Base-by-base conservation (phyloP, 345 rosid species). In the Salix arbutifolia region DNA sequence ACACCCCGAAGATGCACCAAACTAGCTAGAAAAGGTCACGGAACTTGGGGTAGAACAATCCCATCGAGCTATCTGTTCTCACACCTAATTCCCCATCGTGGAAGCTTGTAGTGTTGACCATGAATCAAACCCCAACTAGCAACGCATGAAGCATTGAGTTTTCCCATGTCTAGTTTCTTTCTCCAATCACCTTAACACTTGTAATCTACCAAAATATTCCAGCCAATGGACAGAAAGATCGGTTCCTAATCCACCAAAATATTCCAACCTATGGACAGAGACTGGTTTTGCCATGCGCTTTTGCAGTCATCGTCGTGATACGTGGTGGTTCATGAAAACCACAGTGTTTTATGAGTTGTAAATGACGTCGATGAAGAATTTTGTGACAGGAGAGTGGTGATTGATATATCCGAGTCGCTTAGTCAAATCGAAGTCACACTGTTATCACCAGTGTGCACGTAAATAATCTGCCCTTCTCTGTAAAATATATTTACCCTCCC, bases 341-440 rank as follows among this genome's bases (percentile, higher is more conserved):
- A 66, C 53, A 33, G 72, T 25, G 26, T 28, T 40, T 23, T 61
- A n/a, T 35, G 74, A 60, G 52, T 10, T 60, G 44, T 71, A 11
- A 25, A 30, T 23, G 67, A 72, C 11, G 56, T 28, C n/a, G 30
- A 72, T 23, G 42, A 72, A 72, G 73, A 48, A 70, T 66, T 30
- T 66, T 33, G 69, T 66, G 69, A 48, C 40, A 21, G 60, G 33
- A 42, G 21, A 23, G 40, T 58, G 17, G 31, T 61, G 17, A 53
- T 30, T 46, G 79, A 74, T 77, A 8, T n/a, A 61, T 82, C 79
- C 64, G 53, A 74, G 38, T 67, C 74, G 77, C 71, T 37, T 71
- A 42, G 82, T 82, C 82, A 82, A 78, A 82, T 82, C 85, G 40
- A 38, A 66, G 53, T 28, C 44, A 37, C 48, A 82, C 84, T 82